Conservation (phyloP, 805 yeast species). For the Nakazawaea anatomiae region DNA sequence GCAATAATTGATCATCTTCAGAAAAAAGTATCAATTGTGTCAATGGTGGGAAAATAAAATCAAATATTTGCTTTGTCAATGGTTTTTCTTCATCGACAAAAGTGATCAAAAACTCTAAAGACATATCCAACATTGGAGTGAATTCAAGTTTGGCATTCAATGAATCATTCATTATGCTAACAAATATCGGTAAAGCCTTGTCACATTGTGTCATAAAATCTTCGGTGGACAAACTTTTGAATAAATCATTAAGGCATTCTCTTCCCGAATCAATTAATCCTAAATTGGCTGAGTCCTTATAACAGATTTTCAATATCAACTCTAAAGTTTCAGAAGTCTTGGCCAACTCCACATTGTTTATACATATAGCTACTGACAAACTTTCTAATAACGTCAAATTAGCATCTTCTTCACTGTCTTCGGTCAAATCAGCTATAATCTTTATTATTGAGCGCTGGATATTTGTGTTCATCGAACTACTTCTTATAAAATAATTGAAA, state of each 20-base stretch:
- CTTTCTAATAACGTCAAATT: conserved; percentile 69
- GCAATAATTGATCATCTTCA: conserved; percentile 73
- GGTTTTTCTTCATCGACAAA: conserved; percentile 30
- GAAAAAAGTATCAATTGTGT: conserved; percentile 36
- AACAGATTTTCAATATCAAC: conserved; percentile 57
- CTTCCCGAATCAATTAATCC: conserved; percentile 61
- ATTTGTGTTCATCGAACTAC: conserved; percentile 16
- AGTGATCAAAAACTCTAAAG: conserved; percentile 50
- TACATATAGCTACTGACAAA: conserved; percentile 48
- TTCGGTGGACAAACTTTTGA: conserved; percentile 38
- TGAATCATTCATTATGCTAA: conserved; percentile 30
- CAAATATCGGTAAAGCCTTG: conserved; percentile 44
- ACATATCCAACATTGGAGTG: conserved; percentile 52
- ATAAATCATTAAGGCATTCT: conserved; percentile 59
- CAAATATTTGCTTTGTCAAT: conserved; percentile 35
- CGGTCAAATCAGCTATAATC: conserved; percentile 39
- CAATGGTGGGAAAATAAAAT: conserved; percentile 37
- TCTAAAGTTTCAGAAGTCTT: conserved; percentile 33
- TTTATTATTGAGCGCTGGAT: conserved; percentile 23
- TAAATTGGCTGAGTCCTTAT: conserved; percentile 69
- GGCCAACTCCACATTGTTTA: conserved; percentile 31
- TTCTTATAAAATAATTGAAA: conserved; percentile 24
- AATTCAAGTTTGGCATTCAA: conserved; percentile 38
- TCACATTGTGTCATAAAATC: conserved; percentile 44
- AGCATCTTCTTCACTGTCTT: conserved; percentile 75